Conservation (phyloP, 225 moss, liverwort and hornwort genomes). For the Asterella californica region DNA sequence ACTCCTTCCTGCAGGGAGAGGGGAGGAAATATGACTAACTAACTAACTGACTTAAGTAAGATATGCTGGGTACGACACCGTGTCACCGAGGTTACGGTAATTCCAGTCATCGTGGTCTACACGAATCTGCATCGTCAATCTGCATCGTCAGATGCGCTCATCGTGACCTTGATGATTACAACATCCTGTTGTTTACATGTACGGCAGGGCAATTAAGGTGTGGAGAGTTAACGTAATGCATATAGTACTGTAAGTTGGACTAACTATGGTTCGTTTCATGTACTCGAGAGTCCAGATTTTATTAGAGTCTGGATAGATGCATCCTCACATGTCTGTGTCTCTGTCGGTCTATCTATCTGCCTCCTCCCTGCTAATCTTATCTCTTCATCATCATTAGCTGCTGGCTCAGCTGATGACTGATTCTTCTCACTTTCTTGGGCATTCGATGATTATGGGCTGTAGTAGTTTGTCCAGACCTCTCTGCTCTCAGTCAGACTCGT, state of each 20-base stretch:
- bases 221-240: too few species aligned
- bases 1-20: not conserved
- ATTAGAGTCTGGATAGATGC: not conserved
- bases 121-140: too few species aligned
- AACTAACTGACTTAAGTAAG: not conserved
- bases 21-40: too few species aligned
- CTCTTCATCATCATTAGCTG: conserved; percentile 11
- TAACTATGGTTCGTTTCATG: not conserved
- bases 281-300: not conserved
- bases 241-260: too few species aligned
- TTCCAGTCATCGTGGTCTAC: too few species aligned
- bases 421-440: not conserved
- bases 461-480: not conserved
- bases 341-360: not conserved
- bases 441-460: not conserved
- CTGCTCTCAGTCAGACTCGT: not conserved
- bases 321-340: not conserved
- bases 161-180: too few species aligned
- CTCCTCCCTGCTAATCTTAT: conserved; percentile 1
- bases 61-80: not conserved
- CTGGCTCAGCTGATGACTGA: too few species aligned
- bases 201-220: too few species aligned
- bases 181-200: too few species aligned
- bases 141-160: too few species aligned
- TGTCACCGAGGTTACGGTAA: not conserved